Base-by-base conservation (phyloP, 176 grass and related monocot species). In the Oryza nivara region DNA sequence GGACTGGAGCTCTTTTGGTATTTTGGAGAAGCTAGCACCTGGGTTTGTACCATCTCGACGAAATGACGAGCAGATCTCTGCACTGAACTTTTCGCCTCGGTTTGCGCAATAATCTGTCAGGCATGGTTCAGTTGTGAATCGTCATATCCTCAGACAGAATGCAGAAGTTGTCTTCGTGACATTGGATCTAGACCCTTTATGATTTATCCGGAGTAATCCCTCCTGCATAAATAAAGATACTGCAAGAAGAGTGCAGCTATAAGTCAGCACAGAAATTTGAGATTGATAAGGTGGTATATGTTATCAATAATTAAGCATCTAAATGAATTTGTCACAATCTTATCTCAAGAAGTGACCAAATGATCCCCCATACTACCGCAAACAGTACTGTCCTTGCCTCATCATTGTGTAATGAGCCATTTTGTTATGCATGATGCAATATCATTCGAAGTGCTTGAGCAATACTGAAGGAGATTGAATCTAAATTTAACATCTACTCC, bases 71-170 rank as follows among this genome's bases (percentile, higher is more conserved):
- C 83, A 60, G 17, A 77, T 73, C 73, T 36, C 83, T 66, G 52
- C 44, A 38, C 56, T 56, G 34, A 67, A 45, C 35, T 48, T 79
- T 60, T 79, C 4, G 36, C 67, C 67, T 82, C 28, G 58, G 17
- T 86, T 70, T 82, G 25, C 36, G 41, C 11, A 40, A 46, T 8
- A 76, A 51, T 44, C 76, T 79, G 80, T 68, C 74, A 69, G 68
- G 20, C 74, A 73, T 74, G 46, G 58, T 77, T 82, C 72, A 32
- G 68, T 46, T 47, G 35, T 88, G 67, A 90, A 73, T 83, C 38
- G 51, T 40, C 84, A 79, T 54, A 74, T 60, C 76, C 73, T 61
- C 74, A 86, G 73, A 14, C 28, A 41, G 58, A 77, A 43, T 28
- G 79, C 79, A 79, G 84, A 74, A 74, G 61, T 40, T 63, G 79